A percentile compares a stretch with the other conserved stretches of the same genome.
Evolutionary conservation across 1,284 basidiomycete genomes (phyloP).

Genomic region (Apiotrichum laibachii): DNA sequence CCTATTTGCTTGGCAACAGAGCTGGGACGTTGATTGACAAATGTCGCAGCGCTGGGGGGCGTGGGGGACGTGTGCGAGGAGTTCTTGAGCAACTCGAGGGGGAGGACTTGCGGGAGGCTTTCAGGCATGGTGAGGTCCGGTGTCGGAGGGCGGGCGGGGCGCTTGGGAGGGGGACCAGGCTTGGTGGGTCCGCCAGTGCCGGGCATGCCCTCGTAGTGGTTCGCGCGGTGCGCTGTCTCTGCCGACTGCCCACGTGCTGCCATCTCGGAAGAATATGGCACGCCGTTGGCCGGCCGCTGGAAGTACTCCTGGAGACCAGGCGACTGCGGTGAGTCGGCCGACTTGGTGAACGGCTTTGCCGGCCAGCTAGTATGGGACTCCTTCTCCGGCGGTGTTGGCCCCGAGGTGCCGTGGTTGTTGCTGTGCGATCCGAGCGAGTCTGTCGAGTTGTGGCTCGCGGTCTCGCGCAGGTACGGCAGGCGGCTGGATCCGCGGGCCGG

Average conservation of each 20-base stretch:
- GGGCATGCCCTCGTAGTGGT: not conserved
- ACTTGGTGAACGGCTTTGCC: slow-evolving; percentile 24
- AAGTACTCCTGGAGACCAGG: slow-evolving; percentile 9
- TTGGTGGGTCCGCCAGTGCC: not conserved
- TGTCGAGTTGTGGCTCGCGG: not conserved
- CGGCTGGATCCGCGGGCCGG: slow-evolving; percentile 13
- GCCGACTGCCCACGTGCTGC: not conserved
- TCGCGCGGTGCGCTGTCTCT: not conserved
- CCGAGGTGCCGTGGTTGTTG: not conserved
- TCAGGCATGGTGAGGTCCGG: slow-evolving; percentile 19
- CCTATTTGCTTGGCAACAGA: slow-evolving; percentile 5
- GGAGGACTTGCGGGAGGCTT: slow-evolving; percentile 6
- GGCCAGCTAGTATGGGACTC: slow-evolving; percentile 17
- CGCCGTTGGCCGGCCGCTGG: not conserved
- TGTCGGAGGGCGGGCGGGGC: slow-evolving; percentile 19
- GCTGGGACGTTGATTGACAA: slow-evolving; percentile 1
- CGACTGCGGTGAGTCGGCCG: slow-evolving; percentile 16
- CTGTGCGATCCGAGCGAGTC: slow-evolving; percentile 1
- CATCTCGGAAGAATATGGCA: not conserved
- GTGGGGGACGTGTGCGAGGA: slow-evolving; percentile 1
- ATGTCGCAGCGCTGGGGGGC: not conserved
- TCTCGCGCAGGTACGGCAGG: slow-evolving; percentile 12
- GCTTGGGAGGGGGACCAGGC: not conserved
- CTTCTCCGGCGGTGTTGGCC: no score
- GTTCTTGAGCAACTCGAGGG: slow-evolving; percentile 14